phyloP scores from a whole-genome alignment of 768 basidiomycete species.

The Crucibulum laeve region DNA sequence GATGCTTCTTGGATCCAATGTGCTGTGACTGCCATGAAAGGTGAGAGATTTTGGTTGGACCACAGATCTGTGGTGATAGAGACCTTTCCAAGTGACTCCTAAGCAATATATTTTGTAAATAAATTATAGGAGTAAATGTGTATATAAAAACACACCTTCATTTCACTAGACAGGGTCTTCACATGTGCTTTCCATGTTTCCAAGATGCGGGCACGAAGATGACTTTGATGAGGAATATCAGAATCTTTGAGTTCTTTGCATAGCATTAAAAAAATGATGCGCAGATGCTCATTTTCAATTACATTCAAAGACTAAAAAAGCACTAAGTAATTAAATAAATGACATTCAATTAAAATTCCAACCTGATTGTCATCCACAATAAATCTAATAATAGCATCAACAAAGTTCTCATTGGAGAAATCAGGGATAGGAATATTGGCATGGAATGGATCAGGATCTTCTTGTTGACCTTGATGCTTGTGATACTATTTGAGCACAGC shows the following conservation, averaged over 20 bases:
- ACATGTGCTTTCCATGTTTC: conserved; percentile 16
- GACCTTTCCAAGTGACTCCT: conserved; percentile 27
- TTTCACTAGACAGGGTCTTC: conserved; percentile 10
- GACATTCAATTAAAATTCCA: conserved; percentile 5
- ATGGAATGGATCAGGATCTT: not conserved
- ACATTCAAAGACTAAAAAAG: conserved; percentile 16
- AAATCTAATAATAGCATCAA: conserved; percentile 21
- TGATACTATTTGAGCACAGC: conserved; percentile 8
- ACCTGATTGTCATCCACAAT: conserved; percentile 25
- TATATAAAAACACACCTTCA: conserved; percentile 11
- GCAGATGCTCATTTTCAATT: conserved; percentile 14
- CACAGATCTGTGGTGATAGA: conserved; percentile 32
- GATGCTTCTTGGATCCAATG: conserved; percentile 29
- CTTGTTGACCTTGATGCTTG: not conserved
- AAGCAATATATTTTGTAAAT: not conserved
- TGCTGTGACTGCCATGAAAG: conserved; percentile 39
- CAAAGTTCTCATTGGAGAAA: conserved; percentile 19
- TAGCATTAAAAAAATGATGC: conserved; percentile 15
- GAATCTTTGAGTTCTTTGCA: conserved; percentile 11
- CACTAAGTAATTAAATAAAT: conserved; percentile 12
- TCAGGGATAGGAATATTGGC: conserved; percentile 1
- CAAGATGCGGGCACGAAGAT: conserved; percentile 14
- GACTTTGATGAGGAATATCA: conserved; percentile 22
- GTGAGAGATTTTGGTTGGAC: conserved; percentile 26
- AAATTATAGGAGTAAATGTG: not conserved